A percentile compares a stretch with the other conserved stretches of the same genome.
Conservation (phyloP, 83 land plant genomes). For the Diphasiastrum complanatum region DNA sequence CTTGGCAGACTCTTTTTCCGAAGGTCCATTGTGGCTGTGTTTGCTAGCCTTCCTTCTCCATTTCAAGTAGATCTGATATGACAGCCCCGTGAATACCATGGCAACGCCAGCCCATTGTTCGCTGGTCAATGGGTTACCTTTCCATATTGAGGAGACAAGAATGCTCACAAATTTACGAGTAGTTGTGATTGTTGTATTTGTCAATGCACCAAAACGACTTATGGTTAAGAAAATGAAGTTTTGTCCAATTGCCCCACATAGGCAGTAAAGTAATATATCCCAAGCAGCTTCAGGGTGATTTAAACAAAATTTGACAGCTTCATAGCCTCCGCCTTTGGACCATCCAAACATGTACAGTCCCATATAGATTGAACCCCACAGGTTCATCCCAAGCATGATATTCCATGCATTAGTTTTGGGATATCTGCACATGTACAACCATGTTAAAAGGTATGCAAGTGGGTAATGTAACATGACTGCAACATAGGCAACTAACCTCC, state of each 20-base stretch:
- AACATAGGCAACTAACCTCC: background rate
- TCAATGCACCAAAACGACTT: slow-evolving; percentile 77
- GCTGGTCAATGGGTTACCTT: slow-evolving; percentile 68
- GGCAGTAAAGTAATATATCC: slow-evolving; percentile 81
- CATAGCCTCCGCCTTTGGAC: slow-evolving; percentile 63
- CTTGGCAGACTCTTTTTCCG: too few species aligned
- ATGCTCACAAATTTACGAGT: slow-evolving; percentile 96
- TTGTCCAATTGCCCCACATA: slow-evolving; percentile 95
- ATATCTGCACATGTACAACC: slow-evolving; percentile 43
- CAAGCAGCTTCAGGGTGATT: slow-evolving; percentile 90
- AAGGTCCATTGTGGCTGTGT: too few species aligned
- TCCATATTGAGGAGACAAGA: slow-evolving; percentile 76
- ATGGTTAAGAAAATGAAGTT: slow-evolving; percentile 93
- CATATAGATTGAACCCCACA: slow-evolving; percentile 90
- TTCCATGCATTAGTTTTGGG: slow-evolving; percentile 93
- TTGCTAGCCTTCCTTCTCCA: slow-evolving; percentile 60
- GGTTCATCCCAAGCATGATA: slow-evolving; percentile 96
- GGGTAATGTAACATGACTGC: background rate
- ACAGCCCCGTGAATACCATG: slow-evolving; percentile 86
- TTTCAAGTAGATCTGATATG: slow-evolving; percentile 80
- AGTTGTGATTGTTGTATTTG: slow-evolving; percentile 93
- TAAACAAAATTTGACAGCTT: slow-evolving; percentile 69
- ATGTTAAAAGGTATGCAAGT: background rate
- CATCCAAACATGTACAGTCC: slow-evolving; percentile 78
- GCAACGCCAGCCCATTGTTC: slow-evolving; percentile 82